A percentile compares a stretch with the other conserved stretches of the same genome.
These are phyloP conservation scores for Echium plantagineum DNA, from an alignment of 257 asterid genomes.

Conservation along the genomic window DNA sequence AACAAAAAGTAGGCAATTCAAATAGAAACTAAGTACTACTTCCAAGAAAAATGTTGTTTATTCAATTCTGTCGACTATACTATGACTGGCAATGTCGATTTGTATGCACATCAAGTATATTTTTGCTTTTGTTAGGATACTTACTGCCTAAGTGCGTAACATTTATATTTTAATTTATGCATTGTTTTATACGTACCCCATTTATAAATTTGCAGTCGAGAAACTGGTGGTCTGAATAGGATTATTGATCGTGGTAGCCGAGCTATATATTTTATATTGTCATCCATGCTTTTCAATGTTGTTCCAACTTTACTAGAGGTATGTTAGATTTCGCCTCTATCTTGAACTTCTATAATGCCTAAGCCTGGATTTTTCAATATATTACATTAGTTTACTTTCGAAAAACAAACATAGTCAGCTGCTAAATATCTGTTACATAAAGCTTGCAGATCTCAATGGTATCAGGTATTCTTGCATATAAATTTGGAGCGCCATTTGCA, in stretches of 20 bases:
- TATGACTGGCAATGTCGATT: too few relatives aligned
- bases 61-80: too few relatives aligned
- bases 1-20: too few relatives aligned
- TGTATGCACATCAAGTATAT: too few relatives aligned
- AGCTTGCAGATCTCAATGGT: slow-evolving; percentile 86
- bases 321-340: slow-evolving; percentile 5
- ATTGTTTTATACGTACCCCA: slow-evolving; percentile 3
- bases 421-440: slow-evolving; percentile 25
- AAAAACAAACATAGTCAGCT: not conserved
- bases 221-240: slow-evolving; percentile 93
- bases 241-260: slow-evolving; percentile 98
- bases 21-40: too few relatives aligned
- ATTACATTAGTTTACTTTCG: slow-evolving; percentile 1
- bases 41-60: too few relatives aligned
- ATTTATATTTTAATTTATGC: not conserved
- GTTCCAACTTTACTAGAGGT: slow-evolving; percentile 93
- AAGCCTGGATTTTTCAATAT: not conserved
- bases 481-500: slow-evolving; percentile 95
- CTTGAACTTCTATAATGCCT: not conserved
- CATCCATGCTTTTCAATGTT: slow-evolving; percentile 91
- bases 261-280: slow-evolving; percentile 89
- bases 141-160: not conserved
- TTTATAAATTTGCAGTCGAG: slow-evolving; percentile 54
- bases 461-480: slow-evolving; percentile 93
- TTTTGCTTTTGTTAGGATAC: not conserved